Conservation (phyloP, 1,284 basidiomycete genomes). For the Megacollybia platyphylla region DNA sequence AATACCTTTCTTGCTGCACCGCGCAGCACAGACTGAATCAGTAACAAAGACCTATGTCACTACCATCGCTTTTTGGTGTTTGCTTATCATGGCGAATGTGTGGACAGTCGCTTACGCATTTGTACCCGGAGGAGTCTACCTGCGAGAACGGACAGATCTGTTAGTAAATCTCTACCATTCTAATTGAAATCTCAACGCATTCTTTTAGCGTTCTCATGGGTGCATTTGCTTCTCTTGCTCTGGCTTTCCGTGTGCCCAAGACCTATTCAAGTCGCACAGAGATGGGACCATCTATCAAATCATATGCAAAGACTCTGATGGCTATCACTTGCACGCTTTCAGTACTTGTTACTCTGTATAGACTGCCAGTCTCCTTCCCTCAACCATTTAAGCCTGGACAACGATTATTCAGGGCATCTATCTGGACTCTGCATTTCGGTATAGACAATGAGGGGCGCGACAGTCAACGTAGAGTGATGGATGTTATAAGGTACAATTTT, state of each 20-base stretch:
- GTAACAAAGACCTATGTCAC: slow-evolving; percentile 37
- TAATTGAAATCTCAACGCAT: slow-evolving; percentile 1
- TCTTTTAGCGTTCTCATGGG: slow-evolving; percentile 31
- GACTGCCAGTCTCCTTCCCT: slow-evolving; percentile 31
- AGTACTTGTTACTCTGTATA: slow-evolving; percentile 40
- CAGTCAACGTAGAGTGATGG: slow-evolving; percentile 69
- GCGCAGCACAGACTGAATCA: slow-evolving; percentile 21
- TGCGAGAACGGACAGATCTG: slow-evolving; percentile 76
- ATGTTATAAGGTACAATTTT: slow-evolving; percentile 44
- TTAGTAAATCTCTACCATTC: slow-evolving; percentile 19
- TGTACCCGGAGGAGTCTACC: slow-evolving; percentile 70
- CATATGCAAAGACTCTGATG: slow-evolving; percentile 19
- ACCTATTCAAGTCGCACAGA: slow-evolving; percentile 1
- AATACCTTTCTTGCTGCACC: slow-evolving; percentile 40
- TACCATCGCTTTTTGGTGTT: slow-evolving; percentile 49
- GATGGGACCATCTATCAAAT: slow-evolving; percentile 9
- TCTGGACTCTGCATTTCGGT: slow-evolving; percentile 91
- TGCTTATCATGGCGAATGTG: slow-evolving; percentile 61
- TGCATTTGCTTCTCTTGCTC: slow-evolving; percentile 35
- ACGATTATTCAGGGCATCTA: slow-evolving; percentile 74
- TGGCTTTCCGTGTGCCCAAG: slow-evolving; percentile 30
- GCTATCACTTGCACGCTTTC: slow-evolving; percentile 35
- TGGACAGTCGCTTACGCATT: slow-evolving; percentile 93
- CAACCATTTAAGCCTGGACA: slow-evolving; percentile 55
- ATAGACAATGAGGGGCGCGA: slow-evolving; percentile 76